Evolutionary conservation across 176 grass and related monocot genomes (phyloP), one percentile per base, ranked within the genome.

Genomic region (Zoysia japonica): DNA sequence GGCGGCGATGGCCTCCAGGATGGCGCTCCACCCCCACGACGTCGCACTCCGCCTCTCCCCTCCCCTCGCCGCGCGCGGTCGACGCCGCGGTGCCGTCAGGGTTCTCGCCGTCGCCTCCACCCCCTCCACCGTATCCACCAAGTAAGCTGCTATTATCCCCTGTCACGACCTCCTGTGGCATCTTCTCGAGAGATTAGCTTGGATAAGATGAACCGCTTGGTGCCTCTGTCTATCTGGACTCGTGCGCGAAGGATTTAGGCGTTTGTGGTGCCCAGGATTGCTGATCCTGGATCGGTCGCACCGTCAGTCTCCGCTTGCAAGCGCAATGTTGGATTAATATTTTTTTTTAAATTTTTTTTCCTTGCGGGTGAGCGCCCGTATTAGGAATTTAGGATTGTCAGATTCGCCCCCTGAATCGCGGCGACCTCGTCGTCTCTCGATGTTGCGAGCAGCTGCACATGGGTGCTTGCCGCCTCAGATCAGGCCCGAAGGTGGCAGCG

Each of bases 11-110:
- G 52, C 78, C 38, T 78, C 73, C n/a, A 72, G 83, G 87, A 82
- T 89, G 87, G 83, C 87, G 72, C 87, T 89, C 60, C 79, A 62
- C 67, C 73, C 84, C 52, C 47, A 89, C 78, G 87, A 59, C 74
- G 74, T 68, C 83, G 37, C 68, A 3, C 61, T 76, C 54, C 7
- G 81, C 70, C 54, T 42, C 16, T 65, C 81, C 62, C 49, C 87
- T 42, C 73, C 87, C 20, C 61, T 85, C 74, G 83, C 83, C 51
- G 69, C 78, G 49, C 20, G 28, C 11, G 9, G 75, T 74, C 43
- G 51, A 74, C 51, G 51, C 2, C 1, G 12, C 35, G 2, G 16
- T 54, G n/a, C 59, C 46, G 59, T 85, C 61, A 78, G 61, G 67
- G 61, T 89, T 78, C 36, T 78, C 67, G 83, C 87, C 74, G 78